These are phyloP conservation scores for Apiosordaria backusii DNA, from an alignment of 495 filamentous ascomycete genomes.

Conservation along the genomic window DNA sequence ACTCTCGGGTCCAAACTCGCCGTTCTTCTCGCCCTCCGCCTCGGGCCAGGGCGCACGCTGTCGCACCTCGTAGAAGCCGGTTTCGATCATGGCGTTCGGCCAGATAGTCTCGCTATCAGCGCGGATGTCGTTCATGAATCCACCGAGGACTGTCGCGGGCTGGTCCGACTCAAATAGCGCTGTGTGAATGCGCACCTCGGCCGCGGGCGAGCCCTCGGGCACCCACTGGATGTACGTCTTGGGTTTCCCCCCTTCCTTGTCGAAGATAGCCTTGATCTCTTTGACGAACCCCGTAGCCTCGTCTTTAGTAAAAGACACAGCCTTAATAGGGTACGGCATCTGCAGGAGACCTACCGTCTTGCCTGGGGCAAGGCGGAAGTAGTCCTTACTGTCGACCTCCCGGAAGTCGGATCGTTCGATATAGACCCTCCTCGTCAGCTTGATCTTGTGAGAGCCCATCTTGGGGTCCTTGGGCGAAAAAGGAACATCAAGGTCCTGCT, in stretches of 20 bases:
- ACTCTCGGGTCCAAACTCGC: slow-evolving; percentile 58
- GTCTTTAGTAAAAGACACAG: slow-evolving; percentile 68
- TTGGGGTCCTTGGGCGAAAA: slow-evolving; percentile 68
- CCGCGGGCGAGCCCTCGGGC: slow-evolving; percentile 55
- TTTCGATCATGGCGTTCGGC: slow-evolving; percentile 70
- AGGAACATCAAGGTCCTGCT: slow-evolving; percentile 60
- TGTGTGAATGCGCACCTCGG: slow-evolving; percentile 71
- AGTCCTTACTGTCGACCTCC: slow-evolving; percentile 71
- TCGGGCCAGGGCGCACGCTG: slow-evolving; percentile 75
- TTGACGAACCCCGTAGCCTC: slow-evolving; percentile 55
- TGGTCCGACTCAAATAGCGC: slow-evolving; percentile 77
- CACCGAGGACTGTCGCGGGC: slow-evolving; percentile 62
- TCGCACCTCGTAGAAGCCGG: slow-evolving; percentile 69
- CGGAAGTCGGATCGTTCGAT: slow-evolving; percentile 89
- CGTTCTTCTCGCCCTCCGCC: slow-evolving; percentile 55
- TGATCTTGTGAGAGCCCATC: slow-evolving; percentile 52
- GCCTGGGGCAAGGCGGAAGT: slow-evolving; percentile 85
- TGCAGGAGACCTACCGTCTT: slow-evolving; percentile 82
- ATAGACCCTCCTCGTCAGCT: slow-evolving; percentile 75
- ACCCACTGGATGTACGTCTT: slow-evolving; percentile 92
- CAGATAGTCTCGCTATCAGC: slow-evolving; percentile 74
- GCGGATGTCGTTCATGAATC: slow-evolving; percentile 77
- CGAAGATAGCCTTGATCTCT: neutral
- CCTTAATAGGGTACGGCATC: slow-evolving; percentile 72
- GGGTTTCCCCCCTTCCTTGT: neutral